Percentiles rank a stretch among this genome's conserved stretches.
phyloP scores from a whole-genome alignment of 169 alveolate genomes.

The Plasmodium relictum region DNA sequence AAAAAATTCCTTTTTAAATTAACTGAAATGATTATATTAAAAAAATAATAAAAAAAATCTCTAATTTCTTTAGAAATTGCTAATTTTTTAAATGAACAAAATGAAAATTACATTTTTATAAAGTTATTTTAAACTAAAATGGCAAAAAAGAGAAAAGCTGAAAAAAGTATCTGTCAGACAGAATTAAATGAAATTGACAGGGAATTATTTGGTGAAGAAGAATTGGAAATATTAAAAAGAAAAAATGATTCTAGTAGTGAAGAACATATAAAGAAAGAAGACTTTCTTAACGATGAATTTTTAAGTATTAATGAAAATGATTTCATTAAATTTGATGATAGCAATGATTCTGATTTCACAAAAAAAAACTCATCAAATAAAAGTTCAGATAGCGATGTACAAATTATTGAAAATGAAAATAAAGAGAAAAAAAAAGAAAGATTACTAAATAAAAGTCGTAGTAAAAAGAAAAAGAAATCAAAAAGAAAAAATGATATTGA shows the following conservation, averaged over 20 bases:
- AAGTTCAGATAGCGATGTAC: slow-evolving; percentile 19
- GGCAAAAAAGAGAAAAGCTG: slow-evolving; percentile 4
- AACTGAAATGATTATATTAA: no score
- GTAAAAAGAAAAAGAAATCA: slow-evolving; percentile 4
- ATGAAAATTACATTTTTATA: not conserved
- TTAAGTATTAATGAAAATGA: slow-evolving; percentile 14
- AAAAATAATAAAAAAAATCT: no score
- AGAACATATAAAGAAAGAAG: slow-evolving; percentile 9
- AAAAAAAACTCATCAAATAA: not conserved
- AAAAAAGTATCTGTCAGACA: not conserved
- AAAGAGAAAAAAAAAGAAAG: not conserved
- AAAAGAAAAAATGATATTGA: not conserved
- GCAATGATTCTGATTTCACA: not conserved
- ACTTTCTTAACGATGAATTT: not conserved
- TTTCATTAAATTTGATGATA: slow-evolving; percentile 34
- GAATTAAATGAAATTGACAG: slow-evolving; percentile 51
- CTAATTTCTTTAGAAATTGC: no score
- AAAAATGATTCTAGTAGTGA: not conserved
- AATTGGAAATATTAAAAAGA: slow-evolving; percentile 50
- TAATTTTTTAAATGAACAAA: not conserved
- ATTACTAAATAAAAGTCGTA: not conserved
- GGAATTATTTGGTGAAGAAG: slow-evolving; percentile 69
- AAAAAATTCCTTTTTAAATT: no score
- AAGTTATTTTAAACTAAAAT: not conserved
- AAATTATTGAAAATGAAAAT: slow-evolving; percentile 27